phyloP scores from a whole-genome alignment of 176 grass and related monocot species.

The Aegilops umbellulata region DNA sequence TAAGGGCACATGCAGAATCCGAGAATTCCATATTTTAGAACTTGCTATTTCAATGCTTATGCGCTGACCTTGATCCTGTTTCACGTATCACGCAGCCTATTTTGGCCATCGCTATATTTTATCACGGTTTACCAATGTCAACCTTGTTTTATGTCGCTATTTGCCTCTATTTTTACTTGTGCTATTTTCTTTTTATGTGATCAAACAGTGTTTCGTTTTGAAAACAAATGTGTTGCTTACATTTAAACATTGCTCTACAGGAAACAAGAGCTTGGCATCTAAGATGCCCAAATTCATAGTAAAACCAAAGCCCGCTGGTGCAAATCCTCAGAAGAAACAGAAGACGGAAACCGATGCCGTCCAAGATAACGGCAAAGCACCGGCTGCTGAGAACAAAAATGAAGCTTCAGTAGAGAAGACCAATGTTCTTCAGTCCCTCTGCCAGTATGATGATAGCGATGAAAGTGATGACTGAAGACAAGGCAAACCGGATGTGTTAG shows the following conservation, averaged over 20 bases:
- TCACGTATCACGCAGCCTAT: background rate
- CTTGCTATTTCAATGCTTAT: background rate
- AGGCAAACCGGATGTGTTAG: background rate
- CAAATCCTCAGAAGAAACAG: conserved; percentile 29
- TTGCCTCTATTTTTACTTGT: background rate
- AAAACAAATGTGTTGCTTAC: conserved; percentile 22
- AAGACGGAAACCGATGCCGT: background rate
- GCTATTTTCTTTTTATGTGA: background rate
- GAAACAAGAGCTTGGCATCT: conserved; percentile 26
- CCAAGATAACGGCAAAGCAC: conserved; percentile 16
- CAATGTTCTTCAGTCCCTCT: conserved; percentile 52
- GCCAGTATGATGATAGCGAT: conserved; percentile 48
- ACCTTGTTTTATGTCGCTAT: background rate
- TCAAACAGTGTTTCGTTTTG: background rate
- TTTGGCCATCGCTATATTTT: background rate
- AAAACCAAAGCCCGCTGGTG: conserved; percentile 26
- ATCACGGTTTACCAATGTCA: background rate
- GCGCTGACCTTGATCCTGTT: background rate
- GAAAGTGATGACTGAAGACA: conserved; percentile 31
- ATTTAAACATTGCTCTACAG: conserved; percentile 10
- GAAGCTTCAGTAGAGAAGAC: conserved; percentile 11
- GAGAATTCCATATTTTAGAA: background rate
- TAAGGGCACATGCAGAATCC: background rate
- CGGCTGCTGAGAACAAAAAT: background rate
- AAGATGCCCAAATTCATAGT: conserved; percentile 51